Conservation (phyloP, 768 basidiomycete species). For the Trametes villosa region DNA sequence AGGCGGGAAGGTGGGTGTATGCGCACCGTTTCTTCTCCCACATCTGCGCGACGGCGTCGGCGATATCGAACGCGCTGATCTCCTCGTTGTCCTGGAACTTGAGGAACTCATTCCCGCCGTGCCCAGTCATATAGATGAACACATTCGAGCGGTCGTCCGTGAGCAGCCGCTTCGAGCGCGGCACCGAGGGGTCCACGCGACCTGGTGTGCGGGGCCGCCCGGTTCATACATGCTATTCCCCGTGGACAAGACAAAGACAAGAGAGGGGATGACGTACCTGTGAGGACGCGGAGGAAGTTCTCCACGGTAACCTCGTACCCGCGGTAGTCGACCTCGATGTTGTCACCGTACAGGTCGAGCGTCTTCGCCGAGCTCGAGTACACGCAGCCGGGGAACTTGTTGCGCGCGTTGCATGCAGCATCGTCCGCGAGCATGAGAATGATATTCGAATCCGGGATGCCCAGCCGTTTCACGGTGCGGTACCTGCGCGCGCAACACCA, state of each 20-base stretch:
- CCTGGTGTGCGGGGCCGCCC: constrained; percentile 55
- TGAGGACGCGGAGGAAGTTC: constrained; percentile 90
- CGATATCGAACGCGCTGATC: constrained; percentile 95
- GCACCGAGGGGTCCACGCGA: constrained; percentile 80
- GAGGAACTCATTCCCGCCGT: constrained; percentile 97
- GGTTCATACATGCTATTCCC: background rate
- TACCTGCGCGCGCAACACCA: constrained; percentile 59
- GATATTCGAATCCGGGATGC: constrained; percentile 98
- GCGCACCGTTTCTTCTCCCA: constrained; percentile 90
- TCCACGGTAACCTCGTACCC: constrained; percentile 98
- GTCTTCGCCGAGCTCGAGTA: constrained; percentile 84
- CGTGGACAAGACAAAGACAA: too few relatives aligned
- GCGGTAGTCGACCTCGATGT: constrained; percentile 97
- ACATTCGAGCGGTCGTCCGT: constrained; percentile 91
- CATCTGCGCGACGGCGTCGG: constrained; percentile 98
- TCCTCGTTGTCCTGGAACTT: constrained; percentile 99
- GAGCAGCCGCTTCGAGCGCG: constrained; percentile 89
- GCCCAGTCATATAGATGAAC: constrained; percentile 98
- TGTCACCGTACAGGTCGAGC: constrained; percentile 92
- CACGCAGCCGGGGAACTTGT: constrained; percentile 90
- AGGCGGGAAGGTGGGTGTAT: background rate
- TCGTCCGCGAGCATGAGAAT: constrained; percentile 99
- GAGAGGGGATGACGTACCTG: constrained; percentile 82
- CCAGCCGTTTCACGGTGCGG: constrained; percentile 95
- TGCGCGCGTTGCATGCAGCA: constrained; percentile 90